Conservation (phyloP, 352 stramenopile species). For the Peronospora belbahrii region DNA sequence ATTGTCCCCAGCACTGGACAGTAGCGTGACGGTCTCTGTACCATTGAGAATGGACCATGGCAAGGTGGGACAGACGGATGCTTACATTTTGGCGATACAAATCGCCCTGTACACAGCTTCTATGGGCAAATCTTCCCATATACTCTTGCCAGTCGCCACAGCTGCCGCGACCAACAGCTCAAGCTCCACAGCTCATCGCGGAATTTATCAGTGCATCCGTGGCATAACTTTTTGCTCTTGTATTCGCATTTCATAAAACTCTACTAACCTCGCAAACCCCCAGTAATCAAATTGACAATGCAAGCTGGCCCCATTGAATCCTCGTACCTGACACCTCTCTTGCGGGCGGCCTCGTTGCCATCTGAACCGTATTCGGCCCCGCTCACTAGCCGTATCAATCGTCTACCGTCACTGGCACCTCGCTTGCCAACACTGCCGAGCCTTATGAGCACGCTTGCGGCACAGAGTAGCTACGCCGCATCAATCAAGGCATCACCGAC, state of each 20-base stretch:
- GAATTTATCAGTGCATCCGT: too few species aligned
- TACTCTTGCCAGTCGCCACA: too few species aligned
- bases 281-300: conserved; percentile 9
- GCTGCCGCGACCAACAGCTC: too few species aligned
- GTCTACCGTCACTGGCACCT: conserved; percentile 30
- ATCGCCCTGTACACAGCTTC: too few species aligned
- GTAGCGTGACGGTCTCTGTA: too few species aligned
- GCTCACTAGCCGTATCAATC: conserved; percentile 21
- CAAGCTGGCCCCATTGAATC: conserved; percentile 17
- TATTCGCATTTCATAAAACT: not conserved
- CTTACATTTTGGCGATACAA: too few species aligned
- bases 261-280: not conserved
- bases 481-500: conserved; percentile 13
- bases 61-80: too few species aligned
- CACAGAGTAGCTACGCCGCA: conserved; percentile 9
- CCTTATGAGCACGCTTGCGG: conserved; percentile 24
- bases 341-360: conserved; percentile 15
- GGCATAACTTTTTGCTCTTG: not conserved
- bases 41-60: too few species aligned
- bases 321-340: conserved; percentile 21
- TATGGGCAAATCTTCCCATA: too few species aligned
- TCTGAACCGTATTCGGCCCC: conserved; percentile 15
- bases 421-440: conserved; percentile 24
- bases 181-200: too few species aligned
- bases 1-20: too few species aligned